phyloP scores from a whole-genome alignment of 1,284 basidiomycete species.

The Fomes fomentarius region DNA sequence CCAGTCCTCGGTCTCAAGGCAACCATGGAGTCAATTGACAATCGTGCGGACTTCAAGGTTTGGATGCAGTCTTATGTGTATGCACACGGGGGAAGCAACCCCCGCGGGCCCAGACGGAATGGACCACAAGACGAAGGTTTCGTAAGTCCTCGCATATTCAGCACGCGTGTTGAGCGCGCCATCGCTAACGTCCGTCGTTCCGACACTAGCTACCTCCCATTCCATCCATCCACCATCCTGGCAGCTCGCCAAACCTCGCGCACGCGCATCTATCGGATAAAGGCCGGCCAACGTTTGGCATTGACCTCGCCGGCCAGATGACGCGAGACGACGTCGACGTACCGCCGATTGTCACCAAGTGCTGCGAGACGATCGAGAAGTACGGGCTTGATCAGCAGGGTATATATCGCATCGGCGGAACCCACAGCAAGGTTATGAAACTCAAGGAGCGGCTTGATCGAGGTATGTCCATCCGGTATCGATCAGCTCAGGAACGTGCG shows the following conservation, averaged over 20 bases:
- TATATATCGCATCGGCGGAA: constrained; percentile 94
- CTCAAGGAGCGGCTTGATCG: constrained; percentile 87
- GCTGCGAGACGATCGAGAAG: constrained; percentile 90
- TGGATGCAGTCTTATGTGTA: constrained; percentile 98
- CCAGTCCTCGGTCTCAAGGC: constrained; percentile 80
- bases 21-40: constrained; percentile 91
- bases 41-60: constrained; percentile 90
- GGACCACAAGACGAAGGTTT: constrained; percentile 88
- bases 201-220: constrained; percentile 61
- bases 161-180: background rate
- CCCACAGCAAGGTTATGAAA: constrained; percentile 84
- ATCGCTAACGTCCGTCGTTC: constrained; percentile 9
- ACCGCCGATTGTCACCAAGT: constrained; percentile 88
- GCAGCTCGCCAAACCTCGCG: constrained; percentile 33
- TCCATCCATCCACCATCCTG: constrained; percentile 24
- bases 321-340: constrained; percentile 87
- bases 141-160: constrained; percentile 49
- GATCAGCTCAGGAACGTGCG: background rate
- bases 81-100: constrained; percentile 67
- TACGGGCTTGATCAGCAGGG: constrained; percentile 86
- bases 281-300: constrained; percentile 82
- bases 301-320: constrained; percentile 94
- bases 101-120: constrained; percentile 77
- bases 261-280: constrained; percentile 56
- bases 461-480: constrained; percentile 52